Conservation (phyloP, 768 basidiomycete genomes). For the Kwoniella shandongensis region DNA sequence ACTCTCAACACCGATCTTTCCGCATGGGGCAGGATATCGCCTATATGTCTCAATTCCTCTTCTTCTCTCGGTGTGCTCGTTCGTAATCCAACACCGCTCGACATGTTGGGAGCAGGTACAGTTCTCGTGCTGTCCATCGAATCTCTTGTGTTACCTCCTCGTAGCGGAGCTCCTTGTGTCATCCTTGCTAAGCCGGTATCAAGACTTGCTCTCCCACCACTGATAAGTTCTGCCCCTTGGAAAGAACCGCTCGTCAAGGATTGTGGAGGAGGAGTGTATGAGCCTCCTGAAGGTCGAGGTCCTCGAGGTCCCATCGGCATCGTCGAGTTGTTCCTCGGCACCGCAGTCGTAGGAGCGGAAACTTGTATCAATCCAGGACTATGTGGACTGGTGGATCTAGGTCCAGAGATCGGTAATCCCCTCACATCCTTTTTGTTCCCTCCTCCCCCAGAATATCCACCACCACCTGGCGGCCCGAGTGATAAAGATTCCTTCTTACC, state of each 20-base stretch:
- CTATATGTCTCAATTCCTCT: slow-evolving; percentile 40
- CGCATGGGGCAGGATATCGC: slow-evolving; percentile 44
- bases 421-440: slow-evolving; percentile 41
- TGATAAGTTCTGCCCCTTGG: too few species aligned
- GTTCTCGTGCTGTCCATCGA: slow-evolving; percentile 9
- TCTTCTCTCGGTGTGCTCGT: slow-evolving; percentile 13
- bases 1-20: slow-evolving; percentile 30
- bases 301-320: slow-evolving; percentile 36
- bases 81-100: background rate
- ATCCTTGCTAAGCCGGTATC: slow-evolving; percentile 29
- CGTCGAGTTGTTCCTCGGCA: too few species aligned
- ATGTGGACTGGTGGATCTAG: slow-evolving; percentile 16
- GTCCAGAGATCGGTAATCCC: slow-evolving; percentile 42
- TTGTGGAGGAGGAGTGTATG: slow-evolving; percentile 31
- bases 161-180: background rate
- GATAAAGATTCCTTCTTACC: slow-evolving; percentile 32
- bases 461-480: slow-evolving; percentile 25
- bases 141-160: background rate
- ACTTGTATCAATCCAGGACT: too few species aligned
- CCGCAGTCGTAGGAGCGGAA: too few species aligned
- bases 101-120: background rate
- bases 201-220: slow-evolving; percentile 32
- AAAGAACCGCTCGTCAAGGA: too few species aligned
- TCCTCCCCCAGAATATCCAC: background rate
- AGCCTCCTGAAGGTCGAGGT: slow-evolving; percentile 24